Evolutionary conservation across 1,139 yeast species (phyloP), one percentile per base, ranked within the genome.

Genomic region (Candida neerlandica): DNA sequence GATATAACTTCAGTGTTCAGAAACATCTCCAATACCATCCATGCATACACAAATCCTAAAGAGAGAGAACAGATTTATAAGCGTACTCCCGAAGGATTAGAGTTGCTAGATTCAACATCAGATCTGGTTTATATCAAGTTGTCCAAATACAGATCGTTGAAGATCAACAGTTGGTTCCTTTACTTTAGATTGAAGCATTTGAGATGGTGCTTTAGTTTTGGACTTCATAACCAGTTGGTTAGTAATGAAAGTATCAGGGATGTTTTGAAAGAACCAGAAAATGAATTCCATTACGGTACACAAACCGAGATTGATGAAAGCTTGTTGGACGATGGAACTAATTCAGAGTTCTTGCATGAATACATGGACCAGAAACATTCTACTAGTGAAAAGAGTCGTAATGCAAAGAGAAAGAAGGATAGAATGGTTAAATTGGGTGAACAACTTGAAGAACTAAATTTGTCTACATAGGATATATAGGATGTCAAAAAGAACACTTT

Each of bases 171-270:
- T 27, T 87, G 95, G 95, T 79, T 71, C 55, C 77, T 85, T 50
- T 80, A 84, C 57, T 65, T 84, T 46, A 73, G 91, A 51, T 70
- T 86, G 48, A 77, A 84, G 50, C 84, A 81, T 55, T 73, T 86
- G 60, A 81, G 82, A 59, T 87, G 90, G 87, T 76, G 85, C n/a
- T 85, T 82, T 60, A 85, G 88, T 40, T 78, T 81, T 38, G 89
- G 89, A 1, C 75, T 86, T 15, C 87, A 84, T 57, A 75, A 74
- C 52, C 90, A 86, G 59, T 73, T 82, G 51, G 82, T 79, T 26
- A 72, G 75, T 50, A 84, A 81, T 60, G 74, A 74, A 6, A 69
- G 65, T 26, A 68, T 82, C 9, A 62, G 73, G 44, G 77, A 73
- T 34, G 65, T 80, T 27, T 67, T 80, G 54, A 70, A 67, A 51